Evolutionary conservation across 1,139 yeast genomes (phyloP).

Genomic region (Zygoascus hellenicus): DNA sequence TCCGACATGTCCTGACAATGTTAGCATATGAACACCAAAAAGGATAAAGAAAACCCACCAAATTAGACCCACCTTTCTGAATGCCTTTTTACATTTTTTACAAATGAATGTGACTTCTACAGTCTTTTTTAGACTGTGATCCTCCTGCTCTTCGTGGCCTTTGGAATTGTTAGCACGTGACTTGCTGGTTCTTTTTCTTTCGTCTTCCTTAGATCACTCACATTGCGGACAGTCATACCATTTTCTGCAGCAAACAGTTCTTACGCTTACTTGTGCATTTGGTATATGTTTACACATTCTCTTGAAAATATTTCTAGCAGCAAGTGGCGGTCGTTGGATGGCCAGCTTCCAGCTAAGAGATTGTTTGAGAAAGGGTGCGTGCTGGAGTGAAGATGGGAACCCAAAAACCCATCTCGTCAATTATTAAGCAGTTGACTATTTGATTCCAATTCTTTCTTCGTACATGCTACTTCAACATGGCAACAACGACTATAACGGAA

Average conservation of each 20-base stretch:
- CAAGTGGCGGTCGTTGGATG: too few relatives aligned
- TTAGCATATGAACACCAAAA: neutral
- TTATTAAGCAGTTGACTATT: conserved; percentile 9
- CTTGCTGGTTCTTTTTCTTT: too few relatives aligned
- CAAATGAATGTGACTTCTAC: conserved; percentile 35
- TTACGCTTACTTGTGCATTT: conserved; percentile 36
- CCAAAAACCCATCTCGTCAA: too few relatives aligned
- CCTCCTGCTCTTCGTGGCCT: conserved; percentile 34
- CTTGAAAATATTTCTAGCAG: too few relatives aligned
- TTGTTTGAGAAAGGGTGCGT: too few relatives aligned
- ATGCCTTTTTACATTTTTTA: conserved; percentile 36
- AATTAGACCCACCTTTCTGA: conserved; percentile 32
- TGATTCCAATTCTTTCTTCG: neutral
- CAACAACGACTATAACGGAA: conserved; percentile 10
- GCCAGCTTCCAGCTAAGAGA: too few relatives aligned
- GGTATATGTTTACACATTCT: conserved; percentile 34
- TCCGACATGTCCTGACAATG: conserved; percentile 28
- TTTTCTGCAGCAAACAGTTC: conserved; percentile 35
- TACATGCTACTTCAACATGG: conserved; percentile 5
- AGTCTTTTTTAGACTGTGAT: conserved; percentile 32
- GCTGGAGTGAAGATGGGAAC: too few relatives aligned
- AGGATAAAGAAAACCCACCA: neutral
- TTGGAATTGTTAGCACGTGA: neutral
- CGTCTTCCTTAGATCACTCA: conserved; percentile 17
- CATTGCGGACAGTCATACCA: conserved; percentile 38